These are phyloP conservation scores for Kockovaella imperatae DNA, from an alignment of 768 basidiomycete genomes.

Conservation along the genomic window DNA sequence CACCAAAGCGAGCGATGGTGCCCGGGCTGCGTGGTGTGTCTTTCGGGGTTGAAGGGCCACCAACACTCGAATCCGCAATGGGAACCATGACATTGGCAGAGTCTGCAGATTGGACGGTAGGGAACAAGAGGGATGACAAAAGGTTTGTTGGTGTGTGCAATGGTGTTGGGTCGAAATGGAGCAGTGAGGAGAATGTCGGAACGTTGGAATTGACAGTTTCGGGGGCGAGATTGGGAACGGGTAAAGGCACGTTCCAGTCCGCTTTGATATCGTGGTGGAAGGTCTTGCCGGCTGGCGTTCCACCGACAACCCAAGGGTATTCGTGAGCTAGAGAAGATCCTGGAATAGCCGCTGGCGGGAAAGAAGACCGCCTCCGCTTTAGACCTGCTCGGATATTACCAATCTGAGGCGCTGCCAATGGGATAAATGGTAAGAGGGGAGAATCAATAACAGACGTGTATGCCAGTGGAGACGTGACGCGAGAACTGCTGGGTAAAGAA, in stretches of 20 bases:
- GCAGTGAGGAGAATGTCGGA: neutral
- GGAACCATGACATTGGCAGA: neutral
- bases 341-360: constrained; percentile 16
- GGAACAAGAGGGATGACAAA: neutral
- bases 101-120: too few relatives aligned
- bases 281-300: constrained; percentile 10
- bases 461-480: too few relatives aligned
- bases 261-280: constrained; percentile 4
- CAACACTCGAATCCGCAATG: neutral
- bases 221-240: constrained; percentile 9
- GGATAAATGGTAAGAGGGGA: constrained; percentile 6
- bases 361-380: constrained; percentile 25
- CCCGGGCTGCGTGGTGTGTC: neutral
- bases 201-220: neutral
- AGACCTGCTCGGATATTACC: constrained; percentile 8
- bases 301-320: constrained; percentile 12
- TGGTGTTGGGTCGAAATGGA: neutral
- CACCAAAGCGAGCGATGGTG: constrained; percentile 13
- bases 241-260: constrained; percentile 27
- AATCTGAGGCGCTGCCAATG: constrained; percentile 12
- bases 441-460: too few relatives aligned
- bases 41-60: neutral
- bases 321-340: constrained; percentile 4
- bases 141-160: neutral
- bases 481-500: too few relatives aligned